Base-by-base conservation (phyloP, 2,329 filamentous ascomycete species). In the Sphaerulina vaccinii region DNA sequence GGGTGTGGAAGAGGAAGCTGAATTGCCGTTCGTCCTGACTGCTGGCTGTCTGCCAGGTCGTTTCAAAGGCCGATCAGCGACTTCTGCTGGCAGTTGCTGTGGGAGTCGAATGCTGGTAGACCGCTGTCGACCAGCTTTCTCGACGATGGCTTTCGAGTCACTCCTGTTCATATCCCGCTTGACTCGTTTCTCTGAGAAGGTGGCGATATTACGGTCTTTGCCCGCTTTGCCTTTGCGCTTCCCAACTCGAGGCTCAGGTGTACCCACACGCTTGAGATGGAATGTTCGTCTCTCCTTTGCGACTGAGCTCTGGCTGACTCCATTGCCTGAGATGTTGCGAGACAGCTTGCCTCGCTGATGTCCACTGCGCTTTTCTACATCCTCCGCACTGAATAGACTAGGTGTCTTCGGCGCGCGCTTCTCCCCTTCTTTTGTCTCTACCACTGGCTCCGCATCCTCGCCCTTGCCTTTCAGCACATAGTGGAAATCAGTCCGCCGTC, bases 101-200 rank as follows among this genome's bases (percentile, higher is more conserved):
- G 47, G 35, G 4, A 45, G 49, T 19, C 49, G 40, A n/a, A 49
- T 24, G 35, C 52, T 51, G 10, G 40, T 24, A 13, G 52, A 49
- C 19, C 44, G 47, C 10, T 54, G 45, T 11, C 45, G 41, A 13
- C 43, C 47, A 29, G 51, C 49, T 9, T 45, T 21, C 10, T 44
- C 39, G 16, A 51, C 37, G 11, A 54, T 29, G 2, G 48, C 48
- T 16, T 52, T 42, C 15, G 45, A 49, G 16, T 55, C 48, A n/a
- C 24, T 43, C 22, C 54, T 49, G 24, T 54, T 52, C 33, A 52
- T 43, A 15, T 57, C 52, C 36, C 38, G 49, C 48, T 57, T 56
- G 9, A 24, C 43, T 22, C 45, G 44, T 42, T 51, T 59, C 57
- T 67, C 64, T 29, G 60, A 55, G 35, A 67, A 62, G 5, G 63